Conservation (phyloP, 345 rosid species). For the Alliaria petiolata region DNA sequence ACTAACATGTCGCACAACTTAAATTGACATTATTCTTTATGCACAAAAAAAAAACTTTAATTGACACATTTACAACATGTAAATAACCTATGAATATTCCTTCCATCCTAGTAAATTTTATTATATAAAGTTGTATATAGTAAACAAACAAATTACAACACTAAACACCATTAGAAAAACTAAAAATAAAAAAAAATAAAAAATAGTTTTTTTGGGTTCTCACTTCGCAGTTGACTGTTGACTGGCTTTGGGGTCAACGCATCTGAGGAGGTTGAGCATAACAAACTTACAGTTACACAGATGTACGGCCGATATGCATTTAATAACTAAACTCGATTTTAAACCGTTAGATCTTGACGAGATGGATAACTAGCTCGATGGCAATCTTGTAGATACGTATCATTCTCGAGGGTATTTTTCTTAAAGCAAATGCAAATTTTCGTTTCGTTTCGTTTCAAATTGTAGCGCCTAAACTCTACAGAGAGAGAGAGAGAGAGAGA, state of each 20-base stretch:
- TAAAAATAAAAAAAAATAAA: too few species aligned
- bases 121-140: too few species aligned
- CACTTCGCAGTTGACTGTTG: not conserved
- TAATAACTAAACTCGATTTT: not conserved
- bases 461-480: not conserved
- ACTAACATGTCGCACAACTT: too few species aligned
- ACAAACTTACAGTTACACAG: slow-evolving; percentile 5
- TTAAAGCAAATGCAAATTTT: not conserved
- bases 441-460: not conserved
- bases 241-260: not conserved
- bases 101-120: too few species aligned
- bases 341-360: slow-evolving; percentile 3
- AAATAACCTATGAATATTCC: too few species aligned
- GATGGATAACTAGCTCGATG: not conserved
- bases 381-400: not conserved
- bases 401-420: not conserved
- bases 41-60: too few species aligned
- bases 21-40: too few species aligned
- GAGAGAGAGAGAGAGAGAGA: not conserved
- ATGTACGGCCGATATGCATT: not conserved
- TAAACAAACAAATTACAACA: too few species aligned
- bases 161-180: too few species aligned
- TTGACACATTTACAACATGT: too few species aligned
- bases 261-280: not conserved
- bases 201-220: not conserved